These are phyloP conservation scores for Fonsecaea pugnacius DNA, from an alignment of 2,329 filamentous ascomycete genomes.

Conservation along the genomic window DNA sequence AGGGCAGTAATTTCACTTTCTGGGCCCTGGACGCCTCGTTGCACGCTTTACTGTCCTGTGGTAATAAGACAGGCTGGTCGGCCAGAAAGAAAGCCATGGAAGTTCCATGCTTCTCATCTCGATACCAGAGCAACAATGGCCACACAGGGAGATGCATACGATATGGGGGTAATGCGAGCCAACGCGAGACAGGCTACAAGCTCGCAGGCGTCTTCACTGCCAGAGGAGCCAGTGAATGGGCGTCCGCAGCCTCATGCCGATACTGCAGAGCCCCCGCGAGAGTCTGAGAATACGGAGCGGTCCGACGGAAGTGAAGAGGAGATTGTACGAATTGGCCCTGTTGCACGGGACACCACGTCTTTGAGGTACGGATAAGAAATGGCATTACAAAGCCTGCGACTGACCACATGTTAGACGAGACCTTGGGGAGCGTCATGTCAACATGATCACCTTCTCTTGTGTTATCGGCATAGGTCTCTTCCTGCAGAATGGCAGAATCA, in stretches of 20 bases:
- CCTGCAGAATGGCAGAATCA: conserved; percentile 32
- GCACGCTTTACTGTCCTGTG: background rate
- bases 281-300: background rate
- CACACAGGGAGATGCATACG: background rate
- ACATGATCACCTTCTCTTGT: conserved; percentile 35
- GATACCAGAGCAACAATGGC: background rate
- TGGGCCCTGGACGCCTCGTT: background rate
- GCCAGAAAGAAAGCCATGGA: background rate
- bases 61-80: background rate
- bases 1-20: background rate
- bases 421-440: conserved; percentile 25
- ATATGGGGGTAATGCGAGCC: background rate
- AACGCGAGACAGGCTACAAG: background rate
- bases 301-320: conserved; percentile 1
- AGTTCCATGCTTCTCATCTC: background rate
- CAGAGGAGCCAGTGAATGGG: background rate
- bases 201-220: conserved; percentile 3
- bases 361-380: background rate
- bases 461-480: conserved; percentile 34
- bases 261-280: background rate
- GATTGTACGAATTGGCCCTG: background rate
- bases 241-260: background rate
- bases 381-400: background rate
- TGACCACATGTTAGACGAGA: background rate
- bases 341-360: conserved; percentile 3